Base-by-base conservation (phyloP, 129 eudicot species). In the Artemisia tridentata region DNA sequence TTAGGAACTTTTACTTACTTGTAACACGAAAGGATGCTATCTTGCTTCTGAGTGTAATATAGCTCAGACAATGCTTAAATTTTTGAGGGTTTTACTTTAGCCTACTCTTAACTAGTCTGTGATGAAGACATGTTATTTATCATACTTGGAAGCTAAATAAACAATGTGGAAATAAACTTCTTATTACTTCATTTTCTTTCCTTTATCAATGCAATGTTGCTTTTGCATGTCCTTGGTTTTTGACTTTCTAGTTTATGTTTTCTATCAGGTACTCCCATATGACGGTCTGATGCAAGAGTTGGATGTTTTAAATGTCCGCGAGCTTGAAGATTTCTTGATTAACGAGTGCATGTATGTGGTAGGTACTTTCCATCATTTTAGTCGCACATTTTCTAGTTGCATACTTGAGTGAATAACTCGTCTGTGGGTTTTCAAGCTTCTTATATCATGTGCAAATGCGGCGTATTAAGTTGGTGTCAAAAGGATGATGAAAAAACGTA, bases 291-390 rank as follows among this genome's bases (percentile, higher is more conserved):
- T 91, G 87, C 84, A 76, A 71, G 96, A 91, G 82, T 83, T 91
- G 84, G 97, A 91, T 67, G 87, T 91, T 38, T 65, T 80, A 53
- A 91, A 88, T 83, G 97, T 91, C n/a, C 96, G 97, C 3, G 96
- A 88, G 76, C 90, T 91, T 74, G 97, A 91, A 82, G 97, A 91
- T 82, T 91, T 91, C 65, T 85, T 91, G 43, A 91, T 91, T 43
- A 91, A 88, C 51, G 93, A 91, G 86, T 88, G 97, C 91, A 91
- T 91, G 93, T 91, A 91, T 79, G 93, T 84, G 97, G 97, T 91
- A 86, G 45, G 97, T 87, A 59, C 67, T 71, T 71, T 67, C 29
- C 20, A 5, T 64, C 58, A 74, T 56, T 43, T 53, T 15, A 19
- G 43, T 66, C 65, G 41, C 60, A 3, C 5, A 58, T 45, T 38